Base-by-base conservation (phyloP, 106 monocot species). In the Dioscorea dumetorum region DNA sequence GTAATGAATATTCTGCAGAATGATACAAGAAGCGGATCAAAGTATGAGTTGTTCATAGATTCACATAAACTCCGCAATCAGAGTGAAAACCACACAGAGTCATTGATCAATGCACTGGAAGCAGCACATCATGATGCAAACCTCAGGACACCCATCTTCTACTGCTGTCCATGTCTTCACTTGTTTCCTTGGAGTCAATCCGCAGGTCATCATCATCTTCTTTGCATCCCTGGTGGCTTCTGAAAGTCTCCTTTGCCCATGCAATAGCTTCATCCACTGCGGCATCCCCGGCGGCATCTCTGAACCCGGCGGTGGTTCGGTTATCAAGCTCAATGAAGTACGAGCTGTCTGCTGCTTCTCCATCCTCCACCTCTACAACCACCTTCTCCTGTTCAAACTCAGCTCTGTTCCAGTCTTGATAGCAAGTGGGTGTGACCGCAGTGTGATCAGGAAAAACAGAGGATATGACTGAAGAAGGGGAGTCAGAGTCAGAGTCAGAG, bases 201-300 rank as follows among this genome's bases (percentile, higher is more conserved):
- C 18, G 54, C 19, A 18, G 18, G 12, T 54, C 54, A 13, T 17
- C 51, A 12, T 17, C 51, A 54, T 18, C 15, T 2, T 54, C 19
- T 19, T 54, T 54, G 54, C 2, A 54, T 19, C 4, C 12, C 59
- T 12, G 21, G 12, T 20, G 52, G 58, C 58, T 62, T 54, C 66
- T 32, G 17, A 71, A 78, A 21, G 61, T 82, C 78, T 79, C 76
- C 61, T 71, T 80, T 12, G 79, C 84, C 77, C 82, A 77, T 1
- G 77, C 82, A 57, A 76, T 84, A 7, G 69, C 84, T 19, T 84
- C 79, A 17, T 84, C 79, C 56, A 84, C 48, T 49, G 19, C 69
- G 1, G 56, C 48, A 6, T 11, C 41, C 22, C 32, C 33, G 12
- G 49, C 21, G 8, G 11, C 4, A 1, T 51, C 58, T 41, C 41